A percentile compares a stretch with the other conserved stretches of the same genome.
phyloP scores from a whole-genome alignment of 805 yeast species.

The Pichia heedii region DNA sequence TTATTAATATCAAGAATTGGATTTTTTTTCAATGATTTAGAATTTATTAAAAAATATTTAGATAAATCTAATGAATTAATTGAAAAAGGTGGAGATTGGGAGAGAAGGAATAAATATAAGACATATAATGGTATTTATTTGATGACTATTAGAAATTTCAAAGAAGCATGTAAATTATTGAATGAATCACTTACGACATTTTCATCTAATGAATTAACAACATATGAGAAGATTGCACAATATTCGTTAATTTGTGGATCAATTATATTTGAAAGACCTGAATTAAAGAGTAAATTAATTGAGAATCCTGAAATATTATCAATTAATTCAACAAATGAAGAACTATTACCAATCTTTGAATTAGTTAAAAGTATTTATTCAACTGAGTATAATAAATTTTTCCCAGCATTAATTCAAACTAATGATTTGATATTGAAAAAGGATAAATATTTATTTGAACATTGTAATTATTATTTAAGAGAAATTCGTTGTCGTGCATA shows the following conservation, averaged over 20 bases:
- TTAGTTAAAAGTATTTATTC: constrained; percentile 81
- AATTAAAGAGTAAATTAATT: constrained; percentile 72
- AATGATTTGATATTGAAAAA: constrained; percentile 64
- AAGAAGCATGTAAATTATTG: constrained; percentile 74
- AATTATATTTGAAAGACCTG: constrained; percentile 71
- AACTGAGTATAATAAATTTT: constrained; percentile 75
- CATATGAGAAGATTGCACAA: constrained; percentile 83
- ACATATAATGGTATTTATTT: constrained; percentile 81
- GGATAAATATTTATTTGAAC: constrained; percentile 59
- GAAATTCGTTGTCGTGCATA: constrained; percentile 95
- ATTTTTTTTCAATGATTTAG: constrained; percentile 77
- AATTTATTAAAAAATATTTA: constrained; percentile 58
- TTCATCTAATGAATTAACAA: constrained; percentile 82
- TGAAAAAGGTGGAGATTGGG: constrained; percentile 99
- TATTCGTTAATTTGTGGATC: constrained; percentile 88
- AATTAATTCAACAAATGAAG: constrained; percentile 58
- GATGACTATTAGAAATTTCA: constrained; percentile 78
- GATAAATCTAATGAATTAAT: constrained; percentile 66
- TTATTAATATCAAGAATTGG: constrained; percentile 81
- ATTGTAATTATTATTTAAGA: constrained; percentile 76
- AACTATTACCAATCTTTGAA: constrained; percentile 71
- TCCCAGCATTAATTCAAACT: constrained; percentile 68
- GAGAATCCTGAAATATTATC: constrained; percentile 93
- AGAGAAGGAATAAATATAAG: constrained; percentile 89
- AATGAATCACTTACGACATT: constrained; percentile 92